A percentile compares a stretch with the other conserved stretches of the same genome.
Evolutionary conservation across 495 filamentous ascomycete species (phyloP).

Genomic region (Aspergillus egyptiacus): DNA sequence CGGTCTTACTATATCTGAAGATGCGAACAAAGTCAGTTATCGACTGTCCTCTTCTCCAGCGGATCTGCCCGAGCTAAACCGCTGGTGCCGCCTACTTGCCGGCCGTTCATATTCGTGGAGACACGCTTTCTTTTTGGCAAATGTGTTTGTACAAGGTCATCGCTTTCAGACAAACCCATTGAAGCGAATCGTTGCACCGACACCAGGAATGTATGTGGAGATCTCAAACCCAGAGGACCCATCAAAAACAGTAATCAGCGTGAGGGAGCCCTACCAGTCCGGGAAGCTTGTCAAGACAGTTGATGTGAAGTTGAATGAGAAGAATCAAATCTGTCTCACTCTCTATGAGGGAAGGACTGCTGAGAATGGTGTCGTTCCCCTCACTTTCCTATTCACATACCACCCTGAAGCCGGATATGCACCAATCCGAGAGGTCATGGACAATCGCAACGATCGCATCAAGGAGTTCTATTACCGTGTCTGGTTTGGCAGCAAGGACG

Average conservation of each 20-base stretch:
- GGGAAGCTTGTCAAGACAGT: constrained; percentile 75
- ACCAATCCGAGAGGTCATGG: constrained; percentile 92
- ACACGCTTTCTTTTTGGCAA: constrained; percentile 94
- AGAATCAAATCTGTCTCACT: constrained; percentile 75
- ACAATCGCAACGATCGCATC: constrained; percentile 88
- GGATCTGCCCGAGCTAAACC: constrained; percentile 66
- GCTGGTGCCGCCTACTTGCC: constrained; percentile 86
- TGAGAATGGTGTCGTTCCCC: constrained; percentile 65
- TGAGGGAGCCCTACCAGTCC: constrained; percentile 60
- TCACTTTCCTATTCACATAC: constrained; percentile 84
- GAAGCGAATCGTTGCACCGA: constrained; percentile 81
- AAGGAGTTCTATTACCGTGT: constrained; percentile 96
- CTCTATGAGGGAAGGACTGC: constrained; percentile 88
- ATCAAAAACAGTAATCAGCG: constrained; percentile 69
- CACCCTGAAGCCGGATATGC: constrained; percentile 91
- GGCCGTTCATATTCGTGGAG: constrained; percentile 81
- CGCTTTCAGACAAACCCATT: constrained; percentile 97
- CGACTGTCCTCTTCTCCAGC: constrained; percentile 64
- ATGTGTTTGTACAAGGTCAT: constrained; percentile 90
- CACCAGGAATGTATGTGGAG: constrained; percentile 81
- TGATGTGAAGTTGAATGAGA: constrained; percentile 66
- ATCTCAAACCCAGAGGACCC: constrained; percentile 73
- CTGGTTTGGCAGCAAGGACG: constrained; percentile 81
- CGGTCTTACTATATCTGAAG: constrained; percentile 70
- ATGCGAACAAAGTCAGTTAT: constrained; percentile 70